Conservation (phyloP, 257 asterid genomes). For the Fraxinus americana region DNA sequence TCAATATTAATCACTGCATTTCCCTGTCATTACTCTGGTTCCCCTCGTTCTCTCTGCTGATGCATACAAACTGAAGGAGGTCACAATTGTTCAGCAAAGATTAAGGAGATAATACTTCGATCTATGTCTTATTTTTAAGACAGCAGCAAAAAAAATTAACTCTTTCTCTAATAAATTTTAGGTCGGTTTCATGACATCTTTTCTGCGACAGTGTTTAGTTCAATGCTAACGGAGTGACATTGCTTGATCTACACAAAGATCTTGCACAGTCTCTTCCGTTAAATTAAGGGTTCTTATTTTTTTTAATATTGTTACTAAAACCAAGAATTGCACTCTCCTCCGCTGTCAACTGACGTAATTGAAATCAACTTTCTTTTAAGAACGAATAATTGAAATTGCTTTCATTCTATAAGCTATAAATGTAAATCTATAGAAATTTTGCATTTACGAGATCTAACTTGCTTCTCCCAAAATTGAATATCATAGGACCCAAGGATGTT, state of each 20-base stretch:
- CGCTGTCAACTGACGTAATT: background rate
- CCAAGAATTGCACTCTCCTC: background rate
- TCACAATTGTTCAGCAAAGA: background rate
- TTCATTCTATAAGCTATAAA: background rate
- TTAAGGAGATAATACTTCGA: background rate
- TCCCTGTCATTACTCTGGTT: background rate
- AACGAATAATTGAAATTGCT: background rate
- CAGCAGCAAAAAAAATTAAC: background rate
- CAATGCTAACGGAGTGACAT: background rate
- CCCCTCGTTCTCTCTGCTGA: background rate
- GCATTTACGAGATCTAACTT: background rate
- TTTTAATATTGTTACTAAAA: background rate
- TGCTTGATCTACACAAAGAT: background rate
- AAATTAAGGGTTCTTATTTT: background rate
- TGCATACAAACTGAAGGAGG: background rate
- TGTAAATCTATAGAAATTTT: background rate
- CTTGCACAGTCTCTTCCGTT: background rate
- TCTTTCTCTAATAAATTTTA: background rate
- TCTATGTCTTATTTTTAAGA: background rate
- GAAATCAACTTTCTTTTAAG: background rate
- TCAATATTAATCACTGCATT: background rate
- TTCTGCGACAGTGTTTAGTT: background rate
- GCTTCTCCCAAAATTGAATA: slow-evolving; percentile 10
- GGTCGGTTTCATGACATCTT: background rate
- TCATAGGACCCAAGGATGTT: slow-evolving; percentile 62